phyloP scores from a whole-genome alignment of 2,329 filamentous ascomycete species.

The Hirsutella thompsonii region DNA sequence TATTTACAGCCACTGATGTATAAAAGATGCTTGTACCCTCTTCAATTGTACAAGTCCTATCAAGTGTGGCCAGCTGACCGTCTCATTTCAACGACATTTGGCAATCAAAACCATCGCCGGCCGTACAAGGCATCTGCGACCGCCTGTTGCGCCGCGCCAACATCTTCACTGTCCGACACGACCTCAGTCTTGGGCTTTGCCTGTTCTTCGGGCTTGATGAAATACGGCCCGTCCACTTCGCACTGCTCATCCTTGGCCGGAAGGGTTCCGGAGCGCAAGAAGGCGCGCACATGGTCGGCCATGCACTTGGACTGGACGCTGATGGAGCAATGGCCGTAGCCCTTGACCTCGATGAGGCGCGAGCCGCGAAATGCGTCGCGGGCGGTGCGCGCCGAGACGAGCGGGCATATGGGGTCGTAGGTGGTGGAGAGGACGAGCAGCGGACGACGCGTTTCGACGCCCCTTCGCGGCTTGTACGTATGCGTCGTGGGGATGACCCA shows the following conservation, averaged over 20 bases:
- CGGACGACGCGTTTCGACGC: conserved; percentile 20
- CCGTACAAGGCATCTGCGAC: too few species aligned
- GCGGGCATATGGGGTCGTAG: conserved; percentile 36
- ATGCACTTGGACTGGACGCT: conserved; percentile 23
- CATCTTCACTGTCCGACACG: too few species aligned
- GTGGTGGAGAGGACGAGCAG: conserved; percentile 18
- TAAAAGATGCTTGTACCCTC: too few species aligned
- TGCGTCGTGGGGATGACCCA: conserved; percentile 18
- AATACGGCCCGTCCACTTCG: conserved; percentile 25
- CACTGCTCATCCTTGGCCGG: conserved; percentile 22
- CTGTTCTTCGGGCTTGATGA: conserved; percentile 11
- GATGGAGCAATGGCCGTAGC: conserved; percentile 28
- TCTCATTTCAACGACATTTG: too few species aligned
- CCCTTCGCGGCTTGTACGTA: conserved; percentile 9
- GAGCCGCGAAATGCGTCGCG: conserved; percentile 21
- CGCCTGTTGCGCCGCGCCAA: too few species aligned
- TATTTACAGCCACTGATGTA: too few species aligned
- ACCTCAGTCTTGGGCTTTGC: too few species aligned
- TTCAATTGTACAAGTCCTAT: too few species aligned
- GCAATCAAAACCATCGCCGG: too few species aligned
- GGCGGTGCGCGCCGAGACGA: conserved; percentile 23
- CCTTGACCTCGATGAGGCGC: conserved; percentile 25
- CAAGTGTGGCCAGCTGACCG: too few species aligned
- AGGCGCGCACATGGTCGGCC: conserved; percentile 21
- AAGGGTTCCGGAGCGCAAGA: conserved; percentile 22